Conservation (phyloP, 345 rosid species). For the Camelina laxa region DNA sequence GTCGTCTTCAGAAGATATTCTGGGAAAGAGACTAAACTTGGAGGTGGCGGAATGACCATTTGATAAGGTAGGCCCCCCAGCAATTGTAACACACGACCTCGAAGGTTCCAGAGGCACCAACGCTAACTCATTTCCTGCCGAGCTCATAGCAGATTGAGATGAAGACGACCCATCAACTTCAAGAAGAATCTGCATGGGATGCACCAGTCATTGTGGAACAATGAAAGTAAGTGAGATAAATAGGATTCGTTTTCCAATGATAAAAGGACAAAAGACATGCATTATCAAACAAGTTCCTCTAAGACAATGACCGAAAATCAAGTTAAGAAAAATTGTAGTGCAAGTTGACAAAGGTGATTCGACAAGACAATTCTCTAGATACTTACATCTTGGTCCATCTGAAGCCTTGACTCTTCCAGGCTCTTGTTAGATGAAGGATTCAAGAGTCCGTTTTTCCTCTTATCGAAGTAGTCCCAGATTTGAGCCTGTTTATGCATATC, state of each 20-base stretch:
- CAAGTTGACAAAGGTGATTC: background rate
- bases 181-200: slow-evolving; percentile 72
- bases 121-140: slow-evolving; percentile 81
- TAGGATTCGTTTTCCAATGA: background rate
- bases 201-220: slow-evolving; percentile 21
- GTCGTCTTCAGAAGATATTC: slow-evolving; percentile 51
- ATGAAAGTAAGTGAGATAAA: slow-evolving; percentile 1
- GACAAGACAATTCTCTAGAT: slow-evolving; percentile 4
- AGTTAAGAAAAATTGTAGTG: background rate
- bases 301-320: slow-evolving; percentile 6
- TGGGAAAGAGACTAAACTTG: slow-evolving; percentile 45
- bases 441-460: slow-evolving; percentile 52
- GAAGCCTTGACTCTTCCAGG: slow-evolving; percentile 74
- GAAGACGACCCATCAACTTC: slow-evolving; percentile 61
- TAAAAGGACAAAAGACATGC: slow-evolving; percentile 16
- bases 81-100: slow-evolving; percentile 70
- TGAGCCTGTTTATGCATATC: slow-evolving; percentile 41
- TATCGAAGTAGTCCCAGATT: slow-evolving; percentile 81
- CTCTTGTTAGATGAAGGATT: slow-evolving; percentile 48
- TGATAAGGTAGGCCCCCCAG: slow-evolving; percentile 81
- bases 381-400: slow-evolving; percentile 95
- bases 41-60: slow-evolving; percentile 74
- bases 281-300: slow-evolving; percentile 31
- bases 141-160: slow-evolving; percentile 63
- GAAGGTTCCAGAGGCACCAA: slow-evolving; percentile 83